A percentile compares a stretch with the other conserved stretches of the same genome.
Conservation (phyloP, 805 yeast genomes). For the Myxozyma neglecta region DNA sequence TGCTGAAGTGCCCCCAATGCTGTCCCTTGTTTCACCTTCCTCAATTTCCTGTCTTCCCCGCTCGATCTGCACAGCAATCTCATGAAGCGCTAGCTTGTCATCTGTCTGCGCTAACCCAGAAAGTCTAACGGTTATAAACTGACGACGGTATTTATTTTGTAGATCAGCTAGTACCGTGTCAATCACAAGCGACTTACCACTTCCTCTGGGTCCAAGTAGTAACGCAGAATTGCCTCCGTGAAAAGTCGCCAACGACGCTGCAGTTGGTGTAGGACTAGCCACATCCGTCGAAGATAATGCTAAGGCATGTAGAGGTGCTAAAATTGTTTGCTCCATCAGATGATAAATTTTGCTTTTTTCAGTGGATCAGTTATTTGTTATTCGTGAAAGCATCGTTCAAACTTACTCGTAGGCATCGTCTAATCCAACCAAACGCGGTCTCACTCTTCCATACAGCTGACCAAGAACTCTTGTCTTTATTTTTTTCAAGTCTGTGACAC, state of each 20-base stretch:
- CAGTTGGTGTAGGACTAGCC: neutral
- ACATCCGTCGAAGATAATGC: neutral
- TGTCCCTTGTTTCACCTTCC: constrained; percentile 6
- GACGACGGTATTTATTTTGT: constrained; percentile 42
- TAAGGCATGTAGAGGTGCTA: constrained; percentile 11
- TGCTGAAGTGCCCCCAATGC: neutral
- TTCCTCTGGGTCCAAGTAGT: constrained; percentile 74
- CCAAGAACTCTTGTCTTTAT: constrained; percentile 25
- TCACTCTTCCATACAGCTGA: constrained; percentile 21
- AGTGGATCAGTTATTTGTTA: neutral
- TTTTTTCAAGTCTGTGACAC: neutral
- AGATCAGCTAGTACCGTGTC: constrained; percentile 56
- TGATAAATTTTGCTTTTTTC: constrained; percentile 49
- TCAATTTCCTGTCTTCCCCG: constrained; percentile 37
- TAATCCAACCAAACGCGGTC: constrained; percentile 23
- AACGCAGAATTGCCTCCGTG: constrained; percentile 77
- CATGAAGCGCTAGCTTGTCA: constrained; percentile 77
- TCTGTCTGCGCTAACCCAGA: constrained; percentile 72
- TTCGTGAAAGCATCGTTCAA: neutral
- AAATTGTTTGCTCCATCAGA: constrained; percentile 24
- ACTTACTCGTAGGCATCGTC: constrained; percentile 23
- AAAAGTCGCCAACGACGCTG: constrained; percentile 2
- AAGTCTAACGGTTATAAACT: constrained; percentile 62
- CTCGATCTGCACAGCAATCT: constrained; percentile 83
- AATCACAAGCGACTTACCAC: constrained; percentile 71